Conservation (phyloP, 192 early-diverging fungal genomes). For the Podila epigama region DNA sequence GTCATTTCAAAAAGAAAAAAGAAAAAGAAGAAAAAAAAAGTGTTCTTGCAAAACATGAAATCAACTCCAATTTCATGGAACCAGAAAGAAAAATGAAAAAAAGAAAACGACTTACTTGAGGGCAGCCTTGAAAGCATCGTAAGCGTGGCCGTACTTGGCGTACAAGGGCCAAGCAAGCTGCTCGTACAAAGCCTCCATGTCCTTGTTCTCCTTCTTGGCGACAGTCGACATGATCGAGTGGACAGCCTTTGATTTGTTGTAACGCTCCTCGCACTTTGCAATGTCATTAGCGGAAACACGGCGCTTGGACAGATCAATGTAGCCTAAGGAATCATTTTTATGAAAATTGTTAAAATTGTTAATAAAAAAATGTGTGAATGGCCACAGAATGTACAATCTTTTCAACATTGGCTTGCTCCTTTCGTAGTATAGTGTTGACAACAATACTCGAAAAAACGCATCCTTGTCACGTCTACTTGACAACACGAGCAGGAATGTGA, state of each 20-base stretch:
- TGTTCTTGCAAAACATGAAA: too few species aligned
- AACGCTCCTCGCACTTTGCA: constrained; percentile 90
- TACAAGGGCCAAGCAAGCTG: constrained; percentile 95
- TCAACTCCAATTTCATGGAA: neutral
- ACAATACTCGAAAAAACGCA: too few species aligned
- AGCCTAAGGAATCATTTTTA: constrained; percentile 61
- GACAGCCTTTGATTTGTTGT: constrained; percentile 91
- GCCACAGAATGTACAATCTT: too few species aligned
- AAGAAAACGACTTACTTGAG: constrained; percentile 66
- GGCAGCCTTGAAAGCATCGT: constrained; percentile 95
- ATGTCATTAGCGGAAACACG: constrained; percentile 90
- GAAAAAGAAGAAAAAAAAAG: constrained; percentile 4
- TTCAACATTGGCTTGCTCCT: neutral
- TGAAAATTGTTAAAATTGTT: neutral
- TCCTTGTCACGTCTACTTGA: too few species aligned
- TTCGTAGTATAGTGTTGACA: too few species aligned
- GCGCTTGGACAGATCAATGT: constrained; percentile 98
- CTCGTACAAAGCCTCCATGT: constrained; percentile 86
- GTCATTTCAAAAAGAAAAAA: too few species aligned
- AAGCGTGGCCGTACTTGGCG: constrained; percentile 94
- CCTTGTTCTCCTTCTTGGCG: constrained; percentile 82
- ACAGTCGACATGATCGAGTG: constrained; percentile 89
- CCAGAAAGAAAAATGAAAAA: neutral
- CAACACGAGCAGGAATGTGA: too few species aligned
- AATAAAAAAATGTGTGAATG: neutral